These are phyloP conservation scores for Tylopilus rubrobrunneus DNA, from an alignment of 768 basidiomycete species.

Conservation along the genomic window DNA sequence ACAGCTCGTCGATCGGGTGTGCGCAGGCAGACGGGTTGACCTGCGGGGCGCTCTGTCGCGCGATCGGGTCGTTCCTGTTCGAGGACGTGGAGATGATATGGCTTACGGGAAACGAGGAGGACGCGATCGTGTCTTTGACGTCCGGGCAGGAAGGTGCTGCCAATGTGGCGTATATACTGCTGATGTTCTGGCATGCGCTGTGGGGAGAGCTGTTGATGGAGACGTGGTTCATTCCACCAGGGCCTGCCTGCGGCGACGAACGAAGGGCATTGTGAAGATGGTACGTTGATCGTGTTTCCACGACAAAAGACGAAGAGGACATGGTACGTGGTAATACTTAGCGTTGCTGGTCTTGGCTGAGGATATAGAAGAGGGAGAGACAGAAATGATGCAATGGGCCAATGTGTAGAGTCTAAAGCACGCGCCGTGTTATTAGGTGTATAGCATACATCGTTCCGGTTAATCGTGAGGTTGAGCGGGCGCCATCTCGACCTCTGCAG, in stretches of 20 bases:
- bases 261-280: slow-evolving; percentile 69
- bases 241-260: slow-evolving; percentile 47
- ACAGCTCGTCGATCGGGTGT: too few species aligned
- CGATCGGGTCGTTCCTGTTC: too few species aligned
- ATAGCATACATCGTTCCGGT: too few species aligned
- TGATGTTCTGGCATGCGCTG: too few species aligned
- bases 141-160: too few species aligned
- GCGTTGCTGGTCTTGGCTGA: slow-evolving; percentile 52
- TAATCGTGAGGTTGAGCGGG: too few species aligned
- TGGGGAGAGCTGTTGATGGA: slow-evolving; percentile 76
- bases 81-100: slow-evolving; percentile 67
- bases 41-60: slow-evolving; percentile 53
- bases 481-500: slow-evolving; percentile 24
- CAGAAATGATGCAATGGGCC: slow-evolving; percentile 39
- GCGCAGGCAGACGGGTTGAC: too few species aligned
- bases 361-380: slow-evolving; percentile 34
- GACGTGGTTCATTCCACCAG: slow-evolving; percentile 50
- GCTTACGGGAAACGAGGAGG: slow-evolving; percentile 57
- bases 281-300: too few species aligned
- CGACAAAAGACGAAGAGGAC: too few species aligned
- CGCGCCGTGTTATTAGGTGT: slow-evolving; percentile 30
- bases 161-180: too few species aligned
- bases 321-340: slow-evolving; percentile 72
- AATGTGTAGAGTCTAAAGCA: slow-evolving; percentile 46
- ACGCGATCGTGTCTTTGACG: slow-evolving; percentile 49